These are phyloP conservation scores for Aquilaria yunnanensis DNA, from an alignment of 345 rosid species.

Conservation along the genomic window DNA sequence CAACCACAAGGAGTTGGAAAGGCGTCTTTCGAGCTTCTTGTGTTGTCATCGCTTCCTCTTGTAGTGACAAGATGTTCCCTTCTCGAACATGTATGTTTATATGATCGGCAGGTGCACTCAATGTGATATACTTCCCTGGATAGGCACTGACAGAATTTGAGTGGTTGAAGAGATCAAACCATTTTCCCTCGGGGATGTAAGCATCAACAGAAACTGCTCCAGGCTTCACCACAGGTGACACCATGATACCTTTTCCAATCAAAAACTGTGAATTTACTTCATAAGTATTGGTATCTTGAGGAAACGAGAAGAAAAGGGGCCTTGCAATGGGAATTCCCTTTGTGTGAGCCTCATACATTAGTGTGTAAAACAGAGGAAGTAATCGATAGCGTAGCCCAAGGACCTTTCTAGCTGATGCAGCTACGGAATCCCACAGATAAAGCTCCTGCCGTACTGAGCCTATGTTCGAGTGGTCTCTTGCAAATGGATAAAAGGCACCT, in stretches of 20 bases:
- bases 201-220: constrained; percentile 35
- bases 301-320: constrained; percentile 72
- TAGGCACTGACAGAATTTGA: constrained; percentile 29
- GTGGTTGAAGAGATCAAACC: constrained; percentile 65
- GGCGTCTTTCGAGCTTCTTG: constrained; percentile 43
- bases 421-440: constrained; percentile 73
- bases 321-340: constrained; percentile 66
- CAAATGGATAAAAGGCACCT: constrained; percentile 78
- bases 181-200: constrained; percentile 61
- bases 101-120: constrained; percentile 48
- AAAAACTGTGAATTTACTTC: constrained; percentile 47
- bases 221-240: constrained; percentile 44
- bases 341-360: constrained; percentile 54
- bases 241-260: constrained; percentile 51
- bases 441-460: constrained; percentile 47
- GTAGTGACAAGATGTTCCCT: constrained; percentile 64
- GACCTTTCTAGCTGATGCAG: constrained; percentile 55
- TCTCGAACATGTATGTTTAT: constrained; percentile 54
- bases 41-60: constrained; percentile 63
- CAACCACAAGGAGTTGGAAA: constrained; percentile 43
- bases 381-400: constrained; percentile 60
- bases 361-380: constrained; percentile 65
- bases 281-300: constrained; percentile 45
- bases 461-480: constrained; percentile 57
- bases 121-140: constrained; percentile 31